phyloP scores from a whole-genome alignment of 768 basidiomycete genomes.

The Trametes sanguinea region DNA sequence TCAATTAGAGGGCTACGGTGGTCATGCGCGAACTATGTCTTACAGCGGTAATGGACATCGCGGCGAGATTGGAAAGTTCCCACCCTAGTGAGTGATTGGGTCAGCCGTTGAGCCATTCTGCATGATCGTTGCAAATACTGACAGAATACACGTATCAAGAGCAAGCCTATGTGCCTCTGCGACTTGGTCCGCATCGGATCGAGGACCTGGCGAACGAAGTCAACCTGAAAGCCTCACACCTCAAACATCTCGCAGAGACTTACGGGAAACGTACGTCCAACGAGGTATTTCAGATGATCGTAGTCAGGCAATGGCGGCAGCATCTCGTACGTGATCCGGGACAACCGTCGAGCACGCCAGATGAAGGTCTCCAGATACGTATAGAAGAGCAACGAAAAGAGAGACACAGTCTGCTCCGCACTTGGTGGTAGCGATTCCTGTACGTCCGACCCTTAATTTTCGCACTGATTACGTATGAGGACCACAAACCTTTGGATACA shows the following conservation, averaged over 20 bases:
- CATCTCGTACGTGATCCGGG: conserved; percentile 35
- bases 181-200: conserved; percentile 40
- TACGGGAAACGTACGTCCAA: conserved; percentile 30
- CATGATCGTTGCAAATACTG: background rate
- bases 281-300: conserved; percentile 32
- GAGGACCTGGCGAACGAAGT: conserved; percentile 27
- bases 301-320: conserved; percentile 40
- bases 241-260: background rate
- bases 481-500: conserved; percentile 36
- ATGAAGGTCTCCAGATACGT: conserved; percentile 43
- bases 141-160: conserved; percentile 35
- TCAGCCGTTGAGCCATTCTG: background rate
- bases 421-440: background rate
- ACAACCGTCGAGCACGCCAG: conserved; percentile 31
- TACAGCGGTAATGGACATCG: conserved; percentile 25
- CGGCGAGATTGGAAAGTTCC: conserved; percentile 22
- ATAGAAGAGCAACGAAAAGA: conserved; percentile 43
- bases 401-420: conserved; percentile 49
- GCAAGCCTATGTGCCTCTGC: conserved; percentile 37
- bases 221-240: background rate
- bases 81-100: conserved; percentile 5
- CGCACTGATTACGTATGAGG: background rate
- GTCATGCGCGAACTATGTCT: background rate
- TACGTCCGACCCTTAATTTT: too few species aligned
- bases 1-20: background rate